Percentiles rank a stretch among this genome's conserved stretches.
These are phyloP conservation scores for Breynia disticha DNA, from an alignment of 441 rosid species.

Conservation along the genomic window DNA sequence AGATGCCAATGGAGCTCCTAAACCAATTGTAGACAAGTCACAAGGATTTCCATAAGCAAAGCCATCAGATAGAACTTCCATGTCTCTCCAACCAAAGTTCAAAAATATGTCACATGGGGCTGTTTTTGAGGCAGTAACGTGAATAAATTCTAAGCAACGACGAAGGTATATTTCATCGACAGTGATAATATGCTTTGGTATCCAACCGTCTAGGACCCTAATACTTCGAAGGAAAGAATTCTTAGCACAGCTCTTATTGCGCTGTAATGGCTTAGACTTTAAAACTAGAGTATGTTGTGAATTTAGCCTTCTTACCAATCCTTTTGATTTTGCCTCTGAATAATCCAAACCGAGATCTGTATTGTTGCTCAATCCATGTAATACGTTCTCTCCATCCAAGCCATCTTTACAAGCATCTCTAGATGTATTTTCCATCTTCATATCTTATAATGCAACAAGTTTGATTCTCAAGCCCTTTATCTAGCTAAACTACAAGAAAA, in stretches of 20 bases:
- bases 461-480: slow-evolving; percentile 16
- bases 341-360: slow-evolving; percentile 15
- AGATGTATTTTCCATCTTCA: slow-evolving; percentile 35
- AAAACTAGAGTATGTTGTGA: slow-evolving; percentile 25
- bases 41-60: slow-evolving; percentile 15
- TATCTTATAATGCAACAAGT: slow-evolving; percentile 9
- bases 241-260: slow-evolving; percentile 29
- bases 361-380: slow-evolving; percentile 9
- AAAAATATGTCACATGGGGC: slow-evolving; percentile 34
- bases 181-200: slow-evolving; percentile 60
- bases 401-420: slow-evolving; percentile 22
- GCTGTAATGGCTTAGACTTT: slow-evolving; percentile 33
- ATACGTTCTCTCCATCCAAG: slow-evolving; percentile 28
- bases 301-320: slow-evolving; percentile 28
- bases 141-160: slow-evolving; percentile 54
- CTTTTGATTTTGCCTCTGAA: slow-evolving; percentile 20
- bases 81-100: slow-evolving; percentile 28
- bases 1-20: slow-evolving; percentile 41
- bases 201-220: slow-evolving; percentile 36
- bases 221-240: slow-evolving; percentile 34
- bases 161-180: slow-evolving; percentile 68
- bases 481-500: slow-evolving; percentile 7
- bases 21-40: slow-evolving; percentile 34
- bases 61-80: slow-evolving; percentile 27
- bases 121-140: slow-evolving; percentile 38